A percentile compares a stretch with the other conserved stretches of the same genome.
These are phyloP conservation scores for Vicia faba DNA, from an alignment of 306 rosid species.

Conservation along the genomic window DNA sequence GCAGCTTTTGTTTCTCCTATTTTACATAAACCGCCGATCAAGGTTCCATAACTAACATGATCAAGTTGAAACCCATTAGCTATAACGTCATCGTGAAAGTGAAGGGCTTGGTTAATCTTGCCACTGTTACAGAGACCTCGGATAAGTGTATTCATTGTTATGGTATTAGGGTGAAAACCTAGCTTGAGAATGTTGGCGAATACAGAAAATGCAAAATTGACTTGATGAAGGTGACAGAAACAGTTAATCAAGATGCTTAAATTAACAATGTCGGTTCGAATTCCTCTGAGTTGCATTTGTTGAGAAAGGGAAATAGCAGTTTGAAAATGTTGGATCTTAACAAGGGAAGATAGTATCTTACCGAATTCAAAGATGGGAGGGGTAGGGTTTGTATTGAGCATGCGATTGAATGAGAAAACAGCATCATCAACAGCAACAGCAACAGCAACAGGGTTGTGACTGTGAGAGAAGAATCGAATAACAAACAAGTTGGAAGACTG, in stretches of 20 bases:
- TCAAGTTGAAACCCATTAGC: not conserved
- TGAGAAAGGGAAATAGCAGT: conserved; percentile 11
- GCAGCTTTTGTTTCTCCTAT: not conserved
- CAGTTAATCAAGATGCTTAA: not conserved
- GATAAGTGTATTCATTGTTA: not conserved
- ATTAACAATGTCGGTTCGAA: not conserved
- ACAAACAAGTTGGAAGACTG: no score
- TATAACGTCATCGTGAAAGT: not conserved
- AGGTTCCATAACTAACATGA: conserved; percentile 1
- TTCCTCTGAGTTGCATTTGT: not conserved
- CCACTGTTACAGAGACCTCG: not conserved
- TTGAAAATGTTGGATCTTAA: conserved; percentile 7
- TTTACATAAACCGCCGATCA: not conserved
- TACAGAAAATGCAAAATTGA: conserved; percentile 4
- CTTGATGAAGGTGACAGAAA: not conserved
- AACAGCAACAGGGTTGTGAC: no score
- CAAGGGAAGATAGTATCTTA: conserved; percentile 16
- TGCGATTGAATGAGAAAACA: not conserved
- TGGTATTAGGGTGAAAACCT: not conserved
- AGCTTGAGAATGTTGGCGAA: not conserved
- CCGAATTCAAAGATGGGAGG: not conserved
- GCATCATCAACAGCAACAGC: not conserved
- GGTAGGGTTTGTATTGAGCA: not conserved
- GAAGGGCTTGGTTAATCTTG: not conserved
- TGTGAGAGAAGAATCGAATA: no score